Percentiles rank a stretch among this genome's conserved stretches.
Conservation (phyloP, 176 grass and related monocot species). For the Typha latifolia region DNA sequence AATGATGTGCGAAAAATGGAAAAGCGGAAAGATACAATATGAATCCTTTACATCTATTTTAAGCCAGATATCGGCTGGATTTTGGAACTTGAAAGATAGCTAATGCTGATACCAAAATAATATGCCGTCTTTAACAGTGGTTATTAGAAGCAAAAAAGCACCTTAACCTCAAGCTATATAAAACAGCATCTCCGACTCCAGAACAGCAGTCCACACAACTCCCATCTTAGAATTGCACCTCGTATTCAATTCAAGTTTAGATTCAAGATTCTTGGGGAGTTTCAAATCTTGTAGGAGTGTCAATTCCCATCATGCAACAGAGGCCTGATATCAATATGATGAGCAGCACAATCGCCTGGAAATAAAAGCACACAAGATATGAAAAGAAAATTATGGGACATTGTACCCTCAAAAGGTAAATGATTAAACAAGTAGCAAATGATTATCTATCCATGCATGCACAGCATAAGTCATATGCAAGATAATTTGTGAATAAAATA, state of each 20-base stretch:
- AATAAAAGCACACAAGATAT: background rate
- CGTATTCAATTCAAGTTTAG: background rate
- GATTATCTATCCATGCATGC: background rate
- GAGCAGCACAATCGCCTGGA: conserved; percentile 83
- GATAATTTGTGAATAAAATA: background rate
- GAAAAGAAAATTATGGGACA: background rate
- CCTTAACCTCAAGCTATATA: conserved; percentile 21
- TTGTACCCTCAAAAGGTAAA: background rate
- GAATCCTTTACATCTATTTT: too few relatives aligned
- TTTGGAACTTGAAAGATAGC: too few relatives aligned
- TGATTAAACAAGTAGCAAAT: background rate
- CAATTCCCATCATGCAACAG: conserved; percentile 92
- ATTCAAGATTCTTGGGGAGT: conserved; percentile 62
- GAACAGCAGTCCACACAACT: background rate
- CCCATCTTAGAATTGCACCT: conserved; percentile 6
- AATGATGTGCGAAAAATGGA: too few relatives aligned
- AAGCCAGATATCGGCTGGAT: too few relatives aligned
- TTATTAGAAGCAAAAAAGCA: conserved; percentile 14
- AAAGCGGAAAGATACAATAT: too few relatives aligned
- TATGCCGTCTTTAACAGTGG: too few relatives aligned
- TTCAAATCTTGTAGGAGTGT: conserved; percentile 75
- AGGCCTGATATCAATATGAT: conserved; percentile 97
- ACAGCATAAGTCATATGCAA: too few relatives aligned
- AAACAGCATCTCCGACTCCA: conserved; percentile 21
- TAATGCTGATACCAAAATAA: too few relatives aligned